A percentile compares a stretch with the other conserved stretches of the same genome.
phyloP scores from a whole-genome alignment of 2,329 filamentous ascomycete genomes.

The Aspergillus fischeri region DNA sequence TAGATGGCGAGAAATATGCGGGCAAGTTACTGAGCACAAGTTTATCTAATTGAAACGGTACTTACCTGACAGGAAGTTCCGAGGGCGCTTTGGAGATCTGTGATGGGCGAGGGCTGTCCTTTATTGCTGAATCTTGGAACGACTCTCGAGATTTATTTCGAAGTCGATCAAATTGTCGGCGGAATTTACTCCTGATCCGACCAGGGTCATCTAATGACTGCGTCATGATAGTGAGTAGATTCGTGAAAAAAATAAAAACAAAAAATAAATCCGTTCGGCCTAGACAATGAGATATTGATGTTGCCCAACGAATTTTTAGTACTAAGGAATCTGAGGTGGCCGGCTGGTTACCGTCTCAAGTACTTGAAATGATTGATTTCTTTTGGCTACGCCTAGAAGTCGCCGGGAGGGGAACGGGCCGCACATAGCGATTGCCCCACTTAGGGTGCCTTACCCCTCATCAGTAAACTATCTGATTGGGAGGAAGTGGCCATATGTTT shows the following conservation, averaged over 20 bases:
- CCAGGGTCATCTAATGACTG: background rate
- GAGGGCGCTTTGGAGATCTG: background rate
- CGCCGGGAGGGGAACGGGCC: background rate
- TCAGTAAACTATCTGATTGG: background rate
- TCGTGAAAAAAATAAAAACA: no score
- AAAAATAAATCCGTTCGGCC: no score
- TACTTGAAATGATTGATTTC: background rate
- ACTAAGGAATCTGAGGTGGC: background rate
- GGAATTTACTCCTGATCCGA: background rate
- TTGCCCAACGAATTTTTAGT: background rate
- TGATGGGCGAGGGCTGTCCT: background rate
- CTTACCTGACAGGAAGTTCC: conserved; percentile 4
- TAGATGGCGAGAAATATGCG: background rate
- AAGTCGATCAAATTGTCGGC: background rate
- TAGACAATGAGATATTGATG: background rate
- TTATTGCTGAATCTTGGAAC: background rate
- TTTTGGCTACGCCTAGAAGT: background rate
- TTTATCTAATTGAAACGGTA: conserved; percentile 1
- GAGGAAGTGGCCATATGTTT: background rate
- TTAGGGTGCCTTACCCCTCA: background rate
- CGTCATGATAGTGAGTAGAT: background rate
- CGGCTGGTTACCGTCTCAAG: background rate
- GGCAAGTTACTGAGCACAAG: background rate
- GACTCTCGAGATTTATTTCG: background rate
- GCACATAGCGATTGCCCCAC: background rate